Percentiles rank a stretch among this genome's conserved stretches.
phyloP scores from a whole-genome alignment of 2,329 filamentous ascomycete genomes.

The Niveomyces coronatus region DNA sequence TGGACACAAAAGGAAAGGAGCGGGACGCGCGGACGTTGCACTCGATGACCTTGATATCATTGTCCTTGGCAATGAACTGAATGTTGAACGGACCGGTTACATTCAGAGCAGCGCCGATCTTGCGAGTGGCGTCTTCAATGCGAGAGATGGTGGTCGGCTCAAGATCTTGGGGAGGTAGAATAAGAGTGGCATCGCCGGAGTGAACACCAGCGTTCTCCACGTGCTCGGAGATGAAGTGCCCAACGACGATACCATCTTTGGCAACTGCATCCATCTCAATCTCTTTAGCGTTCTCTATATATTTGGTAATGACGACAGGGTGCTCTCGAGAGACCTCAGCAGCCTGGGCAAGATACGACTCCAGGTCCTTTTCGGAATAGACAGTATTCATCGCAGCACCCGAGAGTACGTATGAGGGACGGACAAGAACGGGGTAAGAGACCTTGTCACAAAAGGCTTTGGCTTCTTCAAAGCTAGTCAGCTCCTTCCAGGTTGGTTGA shows the following conservation, averaged over 20 bases:
- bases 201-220: constrained; percentile 98
- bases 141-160: constrained; percentile 78
- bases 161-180: constrained; percentile 88
- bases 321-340: constrained; percentile 89
- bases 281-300: constrained; percentile 98
- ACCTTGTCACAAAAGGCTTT: constrained; percentile 79
- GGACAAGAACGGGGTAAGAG: constrained; percentile 85
- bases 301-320: constrained; percentile 97
- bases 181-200: constrained; percentile 93
- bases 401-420: constrained; percentile 92
- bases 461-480: constrained; percentile 90
- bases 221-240: constrained; percentile 97
- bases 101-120: constrained; percentile 89
- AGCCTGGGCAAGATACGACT: constrained; percentile 80
- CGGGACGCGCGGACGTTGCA: constrained; percentile 95
- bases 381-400: constrained; percentile 99
- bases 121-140: constrained; percentile 89
- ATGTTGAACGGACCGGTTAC: constrained; percentile 98
- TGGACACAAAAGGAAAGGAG: constrained; percentile 96
- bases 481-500: constrained; percentile 95
- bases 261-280: constrained; percentile 99
- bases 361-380: constrained; percentile 88
- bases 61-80: constrained; percentile 98
- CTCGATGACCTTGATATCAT: constrained; percentile 99
- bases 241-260: constrained; percentile 76